phyloP scores from a whole-genome alignment of 306 rosid species.

The Parietaria judaica region DNA sequence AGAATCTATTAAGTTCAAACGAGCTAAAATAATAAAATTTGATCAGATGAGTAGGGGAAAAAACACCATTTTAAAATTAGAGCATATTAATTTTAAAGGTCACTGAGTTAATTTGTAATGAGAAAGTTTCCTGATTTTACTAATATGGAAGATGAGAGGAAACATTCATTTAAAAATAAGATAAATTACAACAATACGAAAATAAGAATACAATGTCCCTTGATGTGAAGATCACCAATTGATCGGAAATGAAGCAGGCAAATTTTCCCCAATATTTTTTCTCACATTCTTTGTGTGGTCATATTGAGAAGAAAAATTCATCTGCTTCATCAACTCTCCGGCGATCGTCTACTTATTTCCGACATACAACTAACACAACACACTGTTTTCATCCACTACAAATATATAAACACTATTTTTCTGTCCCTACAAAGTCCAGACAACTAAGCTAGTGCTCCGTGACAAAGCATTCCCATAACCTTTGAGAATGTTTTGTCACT shows the following conservation, averaged over 20 bases:
- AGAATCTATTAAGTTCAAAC: too few relatives aligned
- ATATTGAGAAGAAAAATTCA: slow-evolving; percentile 63
- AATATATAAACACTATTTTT: not conserved
- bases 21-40: too few relatives aligned
- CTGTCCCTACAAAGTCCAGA: slow-evolving; percentile 1
- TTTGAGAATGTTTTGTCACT: slow-evolving; percentile 65
- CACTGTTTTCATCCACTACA: slow-evolving; percentile 18
- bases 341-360: slow-evolving; percentile 39
- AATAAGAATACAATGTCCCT: not conserved
- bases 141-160: not conserved
- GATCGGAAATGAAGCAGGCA: slow-evolving; percentile 64
- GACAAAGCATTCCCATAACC: slow-evolving; percentile 56
- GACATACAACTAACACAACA: slow-evolving; percentile 15
- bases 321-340: slow-evolving; percentile 69
- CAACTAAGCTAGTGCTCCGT: slow-evolving; percentile 49
- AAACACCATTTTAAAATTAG: too few relatives aligned
- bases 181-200: not conserved
- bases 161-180: not conserved
- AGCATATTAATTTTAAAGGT: too few relatives aligned
- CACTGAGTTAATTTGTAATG: too few relatives aligned
- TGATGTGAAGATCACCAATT: slow-evolving; percentile 28
- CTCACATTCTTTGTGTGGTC: slow-evolving; percentile 16
- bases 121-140: too few relatives aligned
- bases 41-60: too few relatives aligned
- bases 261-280: slow-evolving; percentile 55